Evolutionary conservation across 192 early-diverging fungal genomes (phyloP).

Genomic region (Dissophora globulifera): DNA sequence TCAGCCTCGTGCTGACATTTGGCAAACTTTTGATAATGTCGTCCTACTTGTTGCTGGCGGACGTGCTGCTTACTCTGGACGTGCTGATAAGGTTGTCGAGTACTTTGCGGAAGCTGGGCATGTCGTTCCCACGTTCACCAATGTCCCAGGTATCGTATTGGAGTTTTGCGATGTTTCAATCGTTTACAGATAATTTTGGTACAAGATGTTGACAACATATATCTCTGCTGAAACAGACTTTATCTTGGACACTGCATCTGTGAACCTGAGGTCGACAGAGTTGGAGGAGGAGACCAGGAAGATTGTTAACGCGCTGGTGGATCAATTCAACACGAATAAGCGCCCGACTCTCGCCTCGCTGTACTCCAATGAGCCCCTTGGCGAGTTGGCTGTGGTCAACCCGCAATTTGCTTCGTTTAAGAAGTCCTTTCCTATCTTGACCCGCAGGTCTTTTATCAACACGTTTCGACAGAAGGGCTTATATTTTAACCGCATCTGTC

Average conservation of each 20-base stretch:
- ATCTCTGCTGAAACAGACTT: neutral
- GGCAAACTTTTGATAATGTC: constrained; percentile 80
- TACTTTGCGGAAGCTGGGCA: constrained; percentile 17
- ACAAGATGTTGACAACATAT: too few species aligned
- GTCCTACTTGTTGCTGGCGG: constrained; percentile 72
- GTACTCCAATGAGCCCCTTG: too few species aligned
- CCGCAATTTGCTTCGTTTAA: too few species aligned
- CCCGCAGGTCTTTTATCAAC: constrained; percentile 2
- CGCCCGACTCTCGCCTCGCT: neutral
- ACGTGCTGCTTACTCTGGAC: constrained; percentile 8
- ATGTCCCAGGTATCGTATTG: constrained; percentile 7
- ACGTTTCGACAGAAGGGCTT: neutral
- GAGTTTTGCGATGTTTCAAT: neutral
- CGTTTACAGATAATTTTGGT: too few species aligned
- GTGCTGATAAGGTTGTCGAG: neutral
- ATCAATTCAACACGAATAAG: too few species aligned
- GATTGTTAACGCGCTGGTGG: too few species aligned
- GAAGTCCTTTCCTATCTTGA: neutral
- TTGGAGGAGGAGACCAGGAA: neutral
- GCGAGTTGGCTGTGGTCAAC: too few species aligned
- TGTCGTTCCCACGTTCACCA: neutral
- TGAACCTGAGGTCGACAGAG: constrained; percentile 1
- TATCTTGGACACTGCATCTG: constrained; percentile 18
- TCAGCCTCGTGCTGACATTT: constrained; percentile 82
- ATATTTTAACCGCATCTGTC: constrained; percentile 11